Percentiles rank a stretch among this genome's conserved stretches.
These are phyloP conservation scores for Globisporangium sylvaticum DNA, from an alignment of 352 stramenopile species.

Conservation along the genomic window DNA sequence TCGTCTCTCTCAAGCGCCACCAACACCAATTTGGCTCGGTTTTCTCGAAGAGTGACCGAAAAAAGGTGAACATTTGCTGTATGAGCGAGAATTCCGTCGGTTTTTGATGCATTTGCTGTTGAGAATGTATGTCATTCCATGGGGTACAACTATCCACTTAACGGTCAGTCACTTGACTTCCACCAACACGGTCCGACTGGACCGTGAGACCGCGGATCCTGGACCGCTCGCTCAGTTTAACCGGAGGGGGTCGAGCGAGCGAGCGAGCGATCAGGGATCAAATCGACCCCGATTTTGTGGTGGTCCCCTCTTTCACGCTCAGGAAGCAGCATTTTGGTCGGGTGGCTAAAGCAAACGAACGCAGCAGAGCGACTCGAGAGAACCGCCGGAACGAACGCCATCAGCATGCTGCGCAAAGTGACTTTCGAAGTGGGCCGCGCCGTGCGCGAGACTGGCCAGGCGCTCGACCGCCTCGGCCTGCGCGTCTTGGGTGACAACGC, in stretches of 20 bases:
- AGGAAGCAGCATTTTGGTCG: conserved; percentile 1
- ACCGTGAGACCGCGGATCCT: not conserved
- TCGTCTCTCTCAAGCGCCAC: no score
- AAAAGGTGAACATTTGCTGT: no score
- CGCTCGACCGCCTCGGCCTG: conserved; percentile 92
- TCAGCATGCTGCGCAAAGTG: conserved; percentile 85
- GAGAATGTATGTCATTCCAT: not conserved
- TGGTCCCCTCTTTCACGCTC: conserved; percentile 28
- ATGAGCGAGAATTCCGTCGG: no score
- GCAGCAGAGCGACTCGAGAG: conserved; percentile 7
- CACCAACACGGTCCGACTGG: not conserved
- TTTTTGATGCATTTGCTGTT: no score
- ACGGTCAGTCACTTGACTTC: not conserved
- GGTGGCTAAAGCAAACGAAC: conserved; percentile 8
- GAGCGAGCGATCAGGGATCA: not conserved
- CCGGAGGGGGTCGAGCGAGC: not conserved
- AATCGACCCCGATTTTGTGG: conserved; percentile 19
- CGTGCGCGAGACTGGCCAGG: conserved; percentile 95
- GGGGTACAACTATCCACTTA: conserved; percentile 5
- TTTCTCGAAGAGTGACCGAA: no score
- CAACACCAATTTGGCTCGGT: no score
- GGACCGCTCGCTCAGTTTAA: not conserved
- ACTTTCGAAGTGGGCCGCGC: conserved; percentile 89
- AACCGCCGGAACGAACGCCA: conserved; percentile 7
- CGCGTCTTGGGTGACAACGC: conserved; percentile 83